phyloP scores from a whole-genome alignment of 2,329 filamentous ascomycete genomes.

The Trichoderma semiorbis region DNA sequence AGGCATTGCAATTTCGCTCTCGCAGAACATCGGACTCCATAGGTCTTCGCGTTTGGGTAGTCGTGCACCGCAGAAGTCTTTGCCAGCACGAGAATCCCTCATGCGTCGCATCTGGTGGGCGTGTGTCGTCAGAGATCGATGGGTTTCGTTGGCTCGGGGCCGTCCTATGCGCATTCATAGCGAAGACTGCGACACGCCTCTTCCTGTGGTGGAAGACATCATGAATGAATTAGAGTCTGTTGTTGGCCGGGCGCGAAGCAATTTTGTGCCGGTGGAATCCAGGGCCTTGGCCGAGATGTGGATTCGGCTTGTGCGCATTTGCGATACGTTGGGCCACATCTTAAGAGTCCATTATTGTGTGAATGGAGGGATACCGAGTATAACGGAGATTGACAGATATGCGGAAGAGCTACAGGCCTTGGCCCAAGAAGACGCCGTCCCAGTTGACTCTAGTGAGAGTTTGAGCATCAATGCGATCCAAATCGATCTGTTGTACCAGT shows the following conservation, averaged over 20 bases:
- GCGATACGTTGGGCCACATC: neutral
- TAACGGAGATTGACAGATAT: neutral
- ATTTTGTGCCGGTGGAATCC: neutral
- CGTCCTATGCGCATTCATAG: conserved; percentile 5
- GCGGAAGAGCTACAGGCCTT: neutral
- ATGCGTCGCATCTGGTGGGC: conserved; percentile 13
- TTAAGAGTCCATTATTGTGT: neutral
- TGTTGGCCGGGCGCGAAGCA: neutral
- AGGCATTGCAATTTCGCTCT: conserved; percentile 7
- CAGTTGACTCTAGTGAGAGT: neutral
- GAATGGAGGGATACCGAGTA: neutral
- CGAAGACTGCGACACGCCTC: neutral
- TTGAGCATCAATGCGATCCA: neutral
- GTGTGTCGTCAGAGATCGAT: conserved; percentile 1
- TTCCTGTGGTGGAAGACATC: neutral
- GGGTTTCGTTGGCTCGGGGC: neutral
- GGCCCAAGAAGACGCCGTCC: neutral
- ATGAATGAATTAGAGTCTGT: neutral
- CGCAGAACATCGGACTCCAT: conserved; percentile 2
- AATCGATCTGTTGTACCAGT: neutral
- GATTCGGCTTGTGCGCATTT: conserved; percentile 2
- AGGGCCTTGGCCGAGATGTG: neutral
- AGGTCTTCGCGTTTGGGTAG: neutral
- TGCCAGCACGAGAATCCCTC: neutral
- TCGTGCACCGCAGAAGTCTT: neutral